Evolutionary conservation across 2,329 filamentous ascomycete species (phyloP), one percentile per base, ranked within the genome.

Genomic region (Penicillium fuscoglaucum): DNA sequence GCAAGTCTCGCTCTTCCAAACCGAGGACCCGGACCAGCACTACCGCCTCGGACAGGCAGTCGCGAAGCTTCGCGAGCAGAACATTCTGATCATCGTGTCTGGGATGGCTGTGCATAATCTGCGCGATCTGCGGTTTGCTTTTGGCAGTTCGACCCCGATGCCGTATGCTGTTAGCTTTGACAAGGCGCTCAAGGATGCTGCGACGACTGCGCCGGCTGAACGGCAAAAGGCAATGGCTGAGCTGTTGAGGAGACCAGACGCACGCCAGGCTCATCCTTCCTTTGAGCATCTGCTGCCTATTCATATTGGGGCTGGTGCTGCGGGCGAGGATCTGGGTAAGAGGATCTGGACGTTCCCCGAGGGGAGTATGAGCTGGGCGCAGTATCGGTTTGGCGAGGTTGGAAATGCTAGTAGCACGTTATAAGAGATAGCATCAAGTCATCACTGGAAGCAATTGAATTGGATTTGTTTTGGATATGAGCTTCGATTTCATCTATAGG

Each of bases 31-130:
- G 0, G 79, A 83, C 59, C 80, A 83, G 68, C 89, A 92, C 70
- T 89, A 87, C 72, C 79, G 78, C 3, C 82, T 92, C 2, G 90
- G 90, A 1, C 80, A 83, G 57, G 88, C 89, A 1, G 78, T 92
- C 2, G 76, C 84, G 9, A 74, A 80, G n/a, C 80, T 92, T 1
- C 83, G 90, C 17, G 85, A 89, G 17, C 83, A 90, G 54, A 84
- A 84, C 19, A 80, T 91, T 52, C 79, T 88, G 49, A 86, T 92
- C 59, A 83, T 92, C 46, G 84, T 84, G 26, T 88, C 87, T 0
- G 89, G 89, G 12, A 91, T 91, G 88, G 87, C 88, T 0, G 89
- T 90, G 24, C 88, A 90, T 66, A 90, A 90, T 64, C 76, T 90
- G 37, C 79, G 83, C 1, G 84, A 89, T 62, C 51, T 84, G 65